Base-by-base conservation (phyloP, 2,329 filamentous ascomycete genomes). In the Diplodia scrobiculata region DNA sequence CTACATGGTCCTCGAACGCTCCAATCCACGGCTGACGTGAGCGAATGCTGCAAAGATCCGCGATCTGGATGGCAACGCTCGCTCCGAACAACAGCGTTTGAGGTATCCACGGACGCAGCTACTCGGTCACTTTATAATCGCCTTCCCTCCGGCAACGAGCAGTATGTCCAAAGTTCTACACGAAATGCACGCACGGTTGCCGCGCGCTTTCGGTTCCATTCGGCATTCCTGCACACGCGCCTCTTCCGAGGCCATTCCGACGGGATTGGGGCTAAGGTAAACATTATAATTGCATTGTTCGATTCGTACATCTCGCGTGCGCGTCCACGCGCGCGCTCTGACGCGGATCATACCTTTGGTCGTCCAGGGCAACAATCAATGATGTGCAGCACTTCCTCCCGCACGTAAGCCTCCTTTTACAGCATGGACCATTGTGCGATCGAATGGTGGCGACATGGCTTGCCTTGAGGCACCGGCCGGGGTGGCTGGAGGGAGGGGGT, bases 401-500 rank as follows among this genome's bases (percentile, higher is more conserved):
- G 32, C 45, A 41, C 58, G 27, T 27, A 50, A 32, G 55, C 58
- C 58, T 50, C 58, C 45, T 50, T 55, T 50, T 21, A 38, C n/a
- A 36, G 29, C 41, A 50, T 29, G 48, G 41, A 51, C 41, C 58
- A 62, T n/a, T 19, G 17, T 51, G 58, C 58, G 58, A 36, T 5
- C n/a, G 38, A n/a, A 13, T 11, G 13, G 17, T 36, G n/a, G 27
- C 9, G 41, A n/a, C 19, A 45, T 45, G 41, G n/a, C 41, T 19
- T 45, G 17, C 41, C 7, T 17, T 41, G 38, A 7, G 38, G 38
- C 38, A 17, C 17, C 38, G 38, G 41, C n/a, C 19, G 7, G 17
- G 41, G 41, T 45, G n/a, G 41, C 41, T 10, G 19, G 17, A 5
- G 13, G 45, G 41, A 9, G 29, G 34, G 29, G 29, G 7, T 36